A percentile compares a stretch with the other conserved stretches of the same genome.
Conservation (phyloP, 1,284 basidiomycete species). For the Cutaneotrichosporon cutaneum region DNA sequence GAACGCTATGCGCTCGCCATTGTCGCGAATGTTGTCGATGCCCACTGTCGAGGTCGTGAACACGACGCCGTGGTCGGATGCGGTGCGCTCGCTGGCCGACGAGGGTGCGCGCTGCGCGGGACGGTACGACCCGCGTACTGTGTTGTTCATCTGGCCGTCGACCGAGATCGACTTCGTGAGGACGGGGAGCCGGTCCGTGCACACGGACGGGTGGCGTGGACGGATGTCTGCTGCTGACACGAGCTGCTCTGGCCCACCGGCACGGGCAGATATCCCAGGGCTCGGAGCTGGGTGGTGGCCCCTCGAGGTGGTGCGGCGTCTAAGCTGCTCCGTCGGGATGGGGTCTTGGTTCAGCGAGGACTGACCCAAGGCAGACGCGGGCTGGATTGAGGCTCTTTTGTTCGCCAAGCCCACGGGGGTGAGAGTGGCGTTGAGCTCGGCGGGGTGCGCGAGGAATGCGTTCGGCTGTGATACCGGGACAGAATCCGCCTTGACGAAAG, state of each 20-base stretch:
- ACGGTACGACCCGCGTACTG: too few species aligned
- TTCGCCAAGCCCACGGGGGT: background rate
- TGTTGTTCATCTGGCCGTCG: background rate
- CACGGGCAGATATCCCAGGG: background rate
- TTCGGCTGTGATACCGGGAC: background rate
- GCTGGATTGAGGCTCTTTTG: background rate
- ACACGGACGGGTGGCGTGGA: background rate
- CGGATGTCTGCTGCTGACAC: background rate
- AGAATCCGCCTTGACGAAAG: background rate
- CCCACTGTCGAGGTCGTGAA: background rate
- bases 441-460: background rate
- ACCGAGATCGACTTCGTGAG: background rate
- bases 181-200: background rate
- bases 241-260: background rate
- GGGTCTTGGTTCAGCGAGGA: background rate
- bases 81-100: background rate
- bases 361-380: background rate
- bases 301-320: background rate
- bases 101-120: background rate
- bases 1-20: conserved; percentile 2
- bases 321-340: background rate
- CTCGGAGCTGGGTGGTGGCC: background rate
- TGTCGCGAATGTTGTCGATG: background rate
- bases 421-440: background rate
- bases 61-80: background rate